phyloP scores from a whole-genome alignment of 306 rosid species.

The Begonia loranthoides region DNA sequence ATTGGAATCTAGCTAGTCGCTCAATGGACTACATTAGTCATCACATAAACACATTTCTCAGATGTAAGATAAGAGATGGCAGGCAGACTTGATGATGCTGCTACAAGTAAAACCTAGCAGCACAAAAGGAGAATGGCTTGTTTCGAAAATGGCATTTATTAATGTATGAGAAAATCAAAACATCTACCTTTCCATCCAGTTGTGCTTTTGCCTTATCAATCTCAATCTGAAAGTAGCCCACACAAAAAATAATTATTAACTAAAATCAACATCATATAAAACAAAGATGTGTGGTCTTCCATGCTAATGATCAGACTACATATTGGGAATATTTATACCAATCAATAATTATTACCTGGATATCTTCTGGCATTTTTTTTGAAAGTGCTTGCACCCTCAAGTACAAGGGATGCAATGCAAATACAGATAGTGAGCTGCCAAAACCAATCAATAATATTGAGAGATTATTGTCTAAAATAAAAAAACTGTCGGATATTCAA shows the following conservation, averaged over 20 bases:
- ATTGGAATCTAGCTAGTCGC: no score
- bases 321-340: conserved; percentile 6
- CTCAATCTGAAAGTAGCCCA: conserved; percentile 22
- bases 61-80: no score
- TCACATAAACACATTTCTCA: no score
- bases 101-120: no score
- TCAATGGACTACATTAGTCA: no score
- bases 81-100: no score
- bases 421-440: conserved; percentile 94
- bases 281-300: neutral
- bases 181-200: conserved; percentile 69
- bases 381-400: conserved; percentile 86
- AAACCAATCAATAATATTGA: neutral
- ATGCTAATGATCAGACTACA: conserved; percentile 14
- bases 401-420: conserved; percentile 91
- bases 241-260: neutral
- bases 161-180: no score
- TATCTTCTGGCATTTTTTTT: conserved; percentile 49
- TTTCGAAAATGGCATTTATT: no score
- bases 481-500: no score
- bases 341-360: conserved; percentile 36
- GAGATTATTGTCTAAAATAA: no score
- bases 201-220: conserved; percentile 61
- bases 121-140: no score
- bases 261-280: no score